Evolutionary conservation across 805 yeast species (phyloP), one percentile per base, ranked within the genome.

Genomic region (Yamadazyma philogaea): DNA sequence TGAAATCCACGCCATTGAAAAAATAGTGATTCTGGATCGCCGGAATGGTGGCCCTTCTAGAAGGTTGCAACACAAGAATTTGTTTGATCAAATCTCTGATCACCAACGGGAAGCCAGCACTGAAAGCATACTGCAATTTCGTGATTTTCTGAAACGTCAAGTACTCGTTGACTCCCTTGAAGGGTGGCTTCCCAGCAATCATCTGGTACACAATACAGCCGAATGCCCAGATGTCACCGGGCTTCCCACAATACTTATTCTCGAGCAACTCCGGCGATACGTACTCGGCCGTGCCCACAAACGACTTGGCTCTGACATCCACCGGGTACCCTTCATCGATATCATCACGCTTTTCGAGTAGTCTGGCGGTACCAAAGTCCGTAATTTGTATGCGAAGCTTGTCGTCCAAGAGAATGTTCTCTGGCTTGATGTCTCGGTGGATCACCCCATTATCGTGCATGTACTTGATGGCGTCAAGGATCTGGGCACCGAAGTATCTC

Each of bases 341-440:
- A 37, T 54, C 69, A 42, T 55, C 69, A 26, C 66, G 66, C 43
- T 68, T 66, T n/a, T 83, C 87, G 21, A 86, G 60, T 35, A 86
- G 62, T 51, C 82, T 81, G 0, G 95, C 95, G 0, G 95, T 86
- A 19, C 95, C 95, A 59, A 86, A 86, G 64, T 86, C 95, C 1
- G 95, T 86, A 28, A 86, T 72, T 59, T 80, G 83, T 31, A 84
- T 70, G 45, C 80, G 75, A 70, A 76, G 68, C 20, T 79, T 72
- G 27, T 66, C 66, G 55, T 83, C 87, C 17, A 86, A 64, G 39
- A 86, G 60, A 21, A 86, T 84, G 59, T 86, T 86, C 55, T 86
- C 95, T 0, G 95, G 95, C 57, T 86, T 86, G 36, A 86, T 75
- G 63, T 86, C 95, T 60, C 95, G 69, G 56, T 86, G 95, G 34